Evolutionary conservation across 2,329 filamentous ascomycete genomes (phyloP).

Genomic region (Cytospora piceicola): DNA sequence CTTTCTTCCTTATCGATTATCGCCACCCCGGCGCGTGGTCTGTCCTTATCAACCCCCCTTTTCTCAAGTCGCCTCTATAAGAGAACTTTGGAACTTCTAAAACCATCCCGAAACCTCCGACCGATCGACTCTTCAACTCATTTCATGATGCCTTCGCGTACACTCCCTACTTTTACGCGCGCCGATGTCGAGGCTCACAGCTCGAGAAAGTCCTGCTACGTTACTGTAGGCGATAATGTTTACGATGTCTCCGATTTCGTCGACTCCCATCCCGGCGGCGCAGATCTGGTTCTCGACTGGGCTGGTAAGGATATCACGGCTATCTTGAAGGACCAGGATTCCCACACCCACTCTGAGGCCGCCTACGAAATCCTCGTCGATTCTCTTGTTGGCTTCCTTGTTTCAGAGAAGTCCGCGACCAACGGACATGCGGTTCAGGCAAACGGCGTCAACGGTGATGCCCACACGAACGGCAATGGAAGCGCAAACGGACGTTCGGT

Average conservation of each 20-base stretch:
- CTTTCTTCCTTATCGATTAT: slow-evolving; percentile 11
- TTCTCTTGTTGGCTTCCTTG: slow-evolving; percentile 79
- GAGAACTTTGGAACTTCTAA: slow-evolving; percentile 9
- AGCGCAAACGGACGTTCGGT: slow-evolving; percentile 41
- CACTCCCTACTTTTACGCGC: slow-evolving; percentile 79
- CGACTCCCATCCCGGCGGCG: slow-evolving; percentile 87
- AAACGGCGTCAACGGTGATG: slow-evolving; percentile 41
- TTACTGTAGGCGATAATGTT: slow-evolving; percentile 86
- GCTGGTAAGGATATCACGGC: slow-evolving; percentile 82
- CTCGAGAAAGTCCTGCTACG: slow-evolving; percentile 83
- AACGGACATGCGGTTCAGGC: slow-evolving; percentile 4
- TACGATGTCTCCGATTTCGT: slow-evolving; percentile 95
- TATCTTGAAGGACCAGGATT: slow-evolving; percentile 81
- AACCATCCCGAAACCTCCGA: slow-evolving; percentile 10
- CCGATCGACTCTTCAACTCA: slow-evolving; percentile 7
- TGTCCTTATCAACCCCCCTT: slow-evolving; percentile 10
- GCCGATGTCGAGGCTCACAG: slow-evolving; percentile 84
- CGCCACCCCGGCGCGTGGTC: slow-evolving; percentile 20
- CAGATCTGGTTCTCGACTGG: slow-evolving; percentile 86
- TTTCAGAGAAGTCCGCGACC: slow-evolving; percentile 55
- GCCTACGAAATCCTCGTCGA: slow-evolving; percentile 97
- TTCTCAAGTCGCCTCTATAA: neutral
- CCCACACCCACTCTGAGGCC: slow-evolving; percentile 84
- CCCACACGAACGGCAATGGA: slow-evolving; percentile 38
- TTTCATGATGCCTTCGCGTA: slow-evolving; percentile 72